A percentile compares a stretch with the other conserved stretches of the same genome.
These are phyloP conservation scores for Arctium minus DNA, from an alignment of 129 eudicot species.

Conservation along the genomic window DNA sequence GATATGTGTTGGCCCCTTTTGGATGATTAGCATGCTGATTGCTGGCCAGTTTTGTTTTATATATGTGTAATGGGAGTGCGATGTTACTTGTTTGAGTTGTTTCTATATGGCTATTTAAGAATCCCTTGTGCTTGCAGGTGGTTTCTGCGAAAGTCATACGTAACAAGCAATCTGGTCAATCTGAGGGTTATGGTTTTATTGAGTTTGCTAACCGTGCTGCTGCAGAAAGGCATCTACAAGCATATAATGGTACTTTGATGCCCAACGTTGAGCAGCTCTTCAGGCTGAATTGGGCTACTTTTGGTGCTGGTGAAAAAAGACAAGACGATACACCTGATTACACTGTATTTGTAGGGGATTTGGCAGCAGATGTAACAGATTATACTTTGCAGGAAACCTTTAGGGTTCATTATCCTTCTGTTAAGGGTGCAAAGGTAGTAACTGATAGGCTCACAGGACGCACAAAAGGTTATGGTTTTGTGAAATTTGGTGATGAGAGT, in stretches of 20 bases:
- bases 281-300: conserved; percentile 89
- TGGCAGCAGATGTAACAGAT: conserved; percentile 91
- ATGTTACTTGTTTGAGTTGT: neutral
- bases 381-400: conserved; percentile 88
- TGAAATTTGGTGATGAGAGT: conserved; percentile 84
- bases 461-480: conserved; percentile 95
- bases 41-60: neutral
- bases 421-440: conserved; percentile 89
- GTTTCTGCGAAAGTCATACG: conserved; percentile 82
- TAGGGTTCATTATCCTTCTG: conserved; percentile 73
- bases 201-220: conserved; percentile 76
- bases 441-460: conserved; percentile 82
- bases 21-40: neutral
- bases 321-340: conserved; percentile 56
- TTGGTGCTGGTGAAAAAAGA: conserved; percentile 88
- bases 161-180: conserved; percentile 80
- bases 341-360: conserved; percentile 89
- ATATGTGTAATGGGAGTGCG: neutral
- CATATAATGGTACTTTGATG: conserved; percentile 74
- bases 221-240: conserved; percentile 81
- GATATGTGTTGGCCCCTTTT: neutral
- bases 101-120: neutral
- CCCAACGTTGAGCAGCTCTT: conserved; percentile 78
- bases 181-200: conserved; percentile 92
- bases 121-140: conserved; percentile 46